These are phyloP conservation scores for Cutaneotrichosporon curvatum DNA, from an alignment of 1,284 basidiomycete species.

Conservation along the genomic window DNA sequence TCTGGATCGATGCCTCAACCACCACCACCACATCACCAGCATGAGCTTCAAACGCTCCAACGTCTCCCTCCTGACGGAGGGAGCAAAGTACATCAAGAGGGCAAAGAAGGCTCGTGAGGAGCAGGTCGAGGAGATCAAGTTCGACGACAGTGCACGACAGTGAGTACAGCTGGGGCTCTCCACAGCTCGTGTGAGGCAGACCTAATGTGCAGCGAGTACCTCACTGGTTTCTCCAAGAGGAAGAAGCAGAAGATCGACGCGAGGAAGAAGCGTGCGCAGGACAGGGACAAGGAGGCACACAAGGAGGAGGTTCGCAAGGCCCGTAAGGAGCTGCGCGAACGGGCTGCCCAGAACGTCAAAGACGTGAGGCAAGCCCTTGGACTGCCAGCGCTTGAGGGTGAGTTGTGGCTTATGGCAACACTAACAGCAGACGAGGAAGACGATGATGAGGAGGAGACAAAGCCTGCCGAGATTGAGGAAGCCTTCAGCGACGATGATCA, in stretches of 20 bases:
- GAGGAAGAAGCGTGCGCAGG: conserved; percentile 37
- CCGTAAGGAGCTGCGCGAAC: conserved; percentile 35
- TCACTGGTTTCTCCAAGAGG: conserved; percentile 46
- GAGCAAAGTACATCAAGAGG: conserved; percentile 42
- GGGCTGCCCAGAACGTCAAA: conserved; percentile 41
- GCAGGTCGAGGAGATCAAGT: conserved; percentile 46
- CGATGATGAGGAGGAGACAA: conserved; percentile 13
- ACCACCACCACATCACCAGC: background rate
- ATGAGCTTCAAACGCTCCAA: conserved; percentile 29
- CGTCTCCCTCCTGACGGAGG: conserved; percentile 46
- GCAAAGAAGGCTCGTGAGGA: conserved; percentile 42
- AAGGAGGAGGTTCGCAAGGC: conserved; percentile 40
- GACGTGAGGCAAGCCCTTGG: conserved; percentile 42
- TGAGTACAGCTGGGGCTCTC: conserved; percentile 14
- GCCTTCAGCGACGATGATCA: conserved; percentile 45
- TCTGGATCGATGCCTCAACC: background rate
- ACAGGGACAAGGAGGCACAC: conserved; percentile 42
- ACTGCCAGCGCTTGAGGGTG: conserved; percentile 25
- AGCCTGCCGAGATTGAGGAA: conserved; percentile 23
- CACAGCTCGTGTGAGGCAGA: background rate
- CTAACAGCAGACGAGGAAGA: background rate
- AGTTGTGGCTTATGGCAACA: conserved; percentile 1
- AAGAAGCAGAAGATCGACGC: conserved; percentile 47
- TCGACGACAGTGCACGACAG: conserved; percentile 45
- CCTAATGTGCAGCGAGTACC: conserved; percentile 37